A percentile compares a stretch with the other conserved stretches of the same genome.
phyloP scores from a whole-genome alignment of 2,329 filamentous ascomycete species.

The Dactylellina sp. region DNA sequence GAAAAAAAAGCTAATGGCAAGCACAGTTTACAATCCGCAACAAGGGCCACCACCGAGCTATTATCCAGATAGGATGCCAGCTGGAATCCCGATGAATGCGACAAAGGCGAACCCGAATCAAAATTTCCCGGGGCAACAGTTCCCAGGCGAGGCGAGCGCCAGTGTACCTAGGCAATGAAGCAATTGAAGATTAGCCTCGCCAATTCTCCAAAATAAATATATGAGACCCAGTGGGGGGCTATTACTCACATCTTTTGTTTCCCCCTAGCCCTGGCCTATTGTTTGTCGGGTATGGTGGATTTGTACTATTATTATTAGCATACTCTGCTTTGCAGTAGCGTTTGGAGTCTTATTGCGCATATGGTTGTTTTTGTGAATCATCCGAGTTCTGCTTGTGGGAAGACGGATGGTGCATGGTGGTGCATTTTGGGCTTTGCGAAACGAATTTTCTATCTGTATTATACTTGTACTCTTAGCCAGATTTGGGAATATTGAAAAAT shows the following conservation, averaged over 20 bases:
- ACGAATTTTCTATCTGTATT: constrained; percentile 4
- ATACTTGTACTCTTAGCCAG: too few species aligned
- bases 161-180: constrained; percentile 32
- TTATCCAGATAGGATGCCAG: constrained; percentile 43
- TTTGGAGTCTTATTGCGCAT: background rate
- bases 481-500: background rate
- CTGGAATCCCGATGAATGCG: constrained; percentile 42
- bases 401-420: too few species aligned
- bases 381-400: too few species aligned
- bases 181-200: background rate
- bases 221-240: too few species aligned
- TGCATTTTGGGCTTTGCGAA: background rate
- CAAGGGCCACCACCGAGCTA: constrained; percentile 47
- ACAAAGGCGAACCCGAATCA: constrained; percentile 47
- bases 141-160: constrained; percentile 33
- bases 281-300: too few species aligned
- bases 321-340: background rate
- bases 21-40: constrained; percentile 45
- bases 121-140: constrained; percentile 25
- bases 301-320: background rate
- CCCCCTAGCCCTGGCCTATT: too few species aligned
- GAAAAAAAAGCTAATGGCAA: background rate
- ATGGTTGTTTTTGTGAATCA: background rate
- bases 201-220: too few species aligned
- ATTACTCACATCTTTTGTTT: too few species aligned